Conservation (phyloP, 202 grass and related monocot species). For the Alloteropsis angusta region DNA sequence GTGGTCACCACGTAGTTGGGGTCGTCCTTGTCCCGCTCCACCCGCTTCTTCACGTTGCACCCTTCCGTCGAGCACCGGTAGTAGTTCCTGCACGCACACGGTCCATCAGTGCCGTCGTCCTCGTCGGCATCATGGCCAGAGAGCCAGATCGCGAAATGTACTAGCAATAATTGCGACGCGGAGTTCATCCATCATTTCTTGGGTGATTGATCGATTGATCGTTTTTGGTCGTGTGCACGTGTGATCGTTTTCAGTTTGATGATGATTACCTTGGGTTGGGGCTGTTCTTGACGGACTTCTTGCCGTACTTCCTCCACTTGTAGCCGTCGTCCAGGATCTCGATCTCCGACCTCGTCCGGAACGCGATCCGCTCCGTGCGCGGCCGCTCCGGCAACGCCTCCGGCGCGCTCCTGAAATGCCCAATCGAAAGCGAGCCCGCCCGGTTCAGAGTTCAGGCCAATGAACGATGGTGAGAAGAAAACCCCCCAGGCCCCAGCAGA, state of each 20-base stretch:
- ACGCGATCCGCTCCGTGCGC: conserved; percentile 63
- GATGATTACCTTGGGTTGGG: conserved; percentile 78
- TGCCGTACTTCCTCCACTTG: conserved; percentile 98
- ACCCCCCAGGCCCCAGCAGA: too few species aligned
- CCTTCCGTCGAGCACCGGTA: conserved; percentile 78
- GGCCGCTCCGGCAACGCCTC: conserved; percentile 31
- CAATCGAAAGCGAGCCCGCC: not conserved
- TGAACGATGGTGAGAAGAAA: not conserved
- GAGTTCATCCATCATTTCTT: not conserved
- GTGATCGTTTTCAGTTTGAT: not conserved
- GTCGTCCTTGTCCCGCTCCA: conserved; percentile 64
- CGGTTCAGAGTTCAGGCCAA: not conserved
- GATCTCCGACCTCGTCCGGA: conserved; percentile 65
- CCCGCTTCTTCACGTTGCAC: conserved; percentile 79
- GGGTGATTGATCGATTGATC: not conserved
- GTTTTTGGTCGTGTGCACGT: not conserved
- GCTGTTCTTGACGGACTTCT: conserved; percentile 96
- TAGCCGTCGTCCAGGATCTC: conserved; percentile 88
- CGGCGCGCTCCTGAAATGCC: conserved; percentile 25
- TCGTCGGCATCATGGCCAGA: not conserved
- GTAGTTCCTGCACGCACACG: conserved; percentile 48
- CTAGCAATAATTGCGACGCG: not conserved
- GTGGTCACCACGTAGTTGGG: conserved; percentile 68
- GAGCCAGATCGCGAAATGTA: not conserved
- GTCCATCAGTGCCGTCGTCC: not conserved